Conservation (phyloP, 164 flowering plant genomes). For the Berberis vulgaris region DNA sequence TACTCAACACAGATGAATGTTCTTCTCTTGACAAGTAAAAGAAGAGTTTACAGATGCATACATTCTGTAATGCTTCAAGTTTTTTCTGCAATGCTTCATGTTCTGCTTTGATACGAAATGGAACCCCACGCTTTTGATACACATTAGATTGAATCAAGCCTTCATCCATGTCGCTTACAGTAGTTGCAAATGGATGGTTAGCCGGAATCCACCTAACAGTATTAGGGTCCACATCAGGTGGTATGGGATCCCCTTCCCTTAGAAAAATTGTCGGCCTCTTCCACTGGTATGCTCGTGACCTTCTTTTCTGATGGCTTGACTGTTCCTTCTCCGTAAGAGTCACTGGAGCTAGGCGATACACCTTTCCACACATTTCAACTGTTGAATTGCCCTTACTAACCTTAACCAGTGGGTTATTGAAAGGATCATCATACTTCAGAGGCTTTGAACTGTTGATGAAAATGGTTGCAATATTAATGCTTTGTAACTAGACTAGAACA, state of each 20-base stretch:
- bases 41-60: slow-evolving; percentile 23
- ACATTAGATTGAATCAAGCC: slow-evolving; percentile 87
- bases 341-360: slow-evolving; percentile 83
- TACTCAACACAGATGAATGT: not conserved
- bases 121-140: slow-evolving; percentile 88
- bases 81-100: slow-evolving; percentile 88
- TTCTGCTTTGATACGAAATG: slow-evolving; percentile 88
- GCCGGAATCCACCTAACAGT: slow-evolving; percentile 97
- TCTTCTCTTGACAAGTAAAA: not conserved
- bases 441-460: slow-evolving; percentile 50
- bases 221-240: slow-evolving; percentile 96
- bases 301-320: slow-evolving; percentile 75
- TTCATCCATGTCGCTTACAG: slow-evolving; percentile 80
- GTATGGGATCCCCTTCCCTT: slow-evolving; percentile 87
- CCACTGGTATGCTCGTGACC: slow-evolving; percentile 98
- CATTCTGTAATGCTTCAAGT: slow-evolving; percentile 76
- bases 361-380: slow-evolving; percentile 92
- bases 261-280: slow-evolving; percentile 87
- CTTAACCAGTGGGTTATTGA: slow-evolving; percentile 87
- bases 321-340: slow-evolving; percentile 77
- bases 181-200: slow-evolving; percentile 98
- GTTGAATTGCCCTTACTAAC: slow-evolving; percentile 60
- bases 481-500: not conserved
- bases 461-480: not conserved
- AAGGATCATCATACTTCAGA: slow-evolving; percentile 93